Conservation (phyloP, 2,329 filamentous ascomycete genomes). For the Fusarium sp. region DNA sequence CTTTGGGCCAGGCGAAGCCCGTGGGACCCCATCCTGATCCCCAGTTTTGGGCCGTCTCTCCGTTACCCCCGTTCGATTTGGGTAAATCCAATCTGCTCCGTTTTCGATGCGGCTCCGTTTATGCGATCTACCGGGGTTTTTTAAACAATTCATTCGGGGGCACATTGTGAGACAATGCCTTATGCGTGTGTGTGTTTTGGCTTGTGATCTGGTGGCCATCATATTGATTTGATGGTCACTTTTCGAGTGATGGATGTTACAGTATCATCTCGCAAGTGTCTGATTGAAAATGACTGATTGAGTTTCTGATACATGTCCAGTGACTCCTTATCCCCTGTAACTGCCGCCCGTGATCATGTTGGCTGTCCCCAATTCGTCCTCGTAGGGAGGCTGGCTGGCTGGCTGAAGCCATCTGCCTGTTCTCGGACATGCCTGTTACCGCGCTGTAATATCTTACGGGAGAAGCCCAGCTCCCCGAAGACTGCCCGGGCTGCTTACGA, state of each 20-base stretch:
- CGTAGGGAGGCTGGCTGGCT: constrained; percentile 25
- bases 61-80: constrained; percentile 30
- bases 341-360: constrained; percentile 15
- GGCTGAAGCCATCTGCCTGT: constrained; percentile 39
- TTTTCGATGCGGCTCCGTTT: constrained; percentile 23
- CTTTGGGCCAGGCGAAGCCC: constrained; percentile 38
- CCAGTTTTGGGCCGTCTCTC: constrained; percentile 30
- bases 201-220: constrained; percentile 10
- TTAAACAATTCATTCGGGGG: background rate
- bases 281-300: constrained; percentile 21
- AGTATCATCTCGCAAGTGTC: constrained; percentile 5
- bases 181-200: background rate
- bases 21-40: constrained; percentile 24
- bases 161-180: background rate
- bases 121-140: constrained; percentile 40
- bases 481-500: constrained; percentile 26
- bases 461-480: constrained; percentile 8
- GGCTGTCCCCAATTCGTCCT: constrained; percentile 9
- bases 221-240: background rate
- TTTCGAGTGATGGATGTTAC: background rate
- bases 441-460: constrained; percentile 25
- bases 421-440: constrained; percentile 38
- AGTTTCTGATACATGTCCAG: background rate
- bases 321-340: constrained; percentile 3
- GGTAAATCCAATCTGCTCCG: constrained; percentile 17